Evolutionary conservation across 768 basidiomycete species (phyloP), one percentile per base, ranked within the genome.

Genomic region (Pholiota conissans): DNA sequence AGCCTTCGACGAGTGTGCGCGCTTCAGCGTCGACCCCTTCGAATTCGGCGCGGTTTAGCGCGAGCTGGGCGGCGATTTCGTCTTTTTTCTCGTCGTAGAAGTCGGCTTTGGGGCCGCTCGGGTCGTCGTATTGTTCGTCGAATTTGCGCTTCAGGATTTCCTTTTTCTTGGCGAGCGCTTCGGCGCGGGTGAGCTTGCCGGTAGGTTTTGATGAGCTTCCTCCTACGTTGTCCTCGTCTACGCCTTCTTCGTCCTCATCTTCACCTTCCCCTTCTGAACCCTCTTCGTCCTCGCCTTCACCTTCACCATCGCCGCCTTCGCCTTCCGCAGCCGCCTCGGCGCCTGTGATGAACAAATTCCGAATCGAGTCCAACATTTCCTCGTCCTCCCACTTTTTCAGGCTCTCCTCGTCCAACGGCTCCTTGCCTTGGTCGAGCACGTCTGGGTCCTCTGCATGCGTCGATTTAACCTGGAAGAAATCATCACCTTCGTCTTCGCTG

Each of bases 121-220:
- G 90, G 62, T 95, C 93, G 69, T 97, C 94, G 71, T 98, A 98
- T 72, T 96, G 90, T 65, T 93, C 92, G 72, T 99, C 93, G 69
- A 99, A 99, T 71, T 96, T 95, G 62, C 87, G 86, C 73, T 97
- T 97, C 58, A 98, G 82, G 2, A 81, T 84, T 64, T 91, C 93
- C 75, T 98, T 98, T 76, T 96, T 98, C 28, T 83, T 80, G 8
- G 89, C 84, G 32, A 98, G 85, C 1, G 82, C 78, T 28, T 77
- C 76, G 26, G 79, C 80, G 28, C 76, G 75, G 11, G 76, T 63
- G 0, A 75, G 67, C 14, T 73, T 70, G 47, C 69, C 63, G 18
- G 52, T 55, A 2, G 61, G 40, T 37, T 58, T 20, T 6, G 53
- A 32, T 9, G 42, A n/a, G 20, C 42, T 18, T 45, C 42, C 22